These are phyloP conservation scores for Tuber aestivum DNA, from an alignment of 495 filamentous ascomycete species.

Conservation along the genomic window DNA sequence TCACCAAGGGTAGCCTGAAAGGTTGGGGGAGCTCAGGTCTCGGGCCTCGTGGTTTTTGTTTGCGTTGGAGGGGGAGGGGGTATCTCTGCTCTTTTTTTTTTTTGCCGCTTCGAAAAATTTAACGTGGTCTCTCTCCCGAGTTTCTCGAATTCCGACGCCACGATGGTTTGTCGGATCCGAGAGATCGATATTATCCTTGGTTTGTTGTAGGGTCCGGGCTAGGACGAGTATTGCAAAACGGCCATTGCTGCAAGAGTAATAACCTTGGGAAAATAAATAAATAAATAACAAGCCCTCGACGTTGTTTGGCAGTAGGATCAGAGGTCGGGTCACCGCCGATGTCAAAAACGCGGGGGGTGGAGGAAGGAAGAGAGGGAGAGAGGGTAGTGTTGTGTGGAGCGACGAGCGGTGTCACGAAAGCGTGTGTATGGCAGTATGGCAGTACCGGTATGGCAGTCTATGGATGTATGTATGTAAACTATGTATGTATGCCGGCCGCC, in stretches of 20 bases:
- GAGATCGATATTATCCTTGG: conserved; percentile 26
- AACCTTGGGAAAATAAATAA: conserved; percentile 15
- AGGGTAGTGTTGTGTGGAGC: conserved; percentile 29
- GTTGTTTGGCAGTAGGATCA: conserved; percentile 30
- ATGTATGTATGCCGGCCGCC: conserved; percentile 14
- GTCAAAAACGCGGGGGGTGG: conserved; percentile 23
- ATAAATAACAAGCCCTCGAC: conserved; percentile 36
- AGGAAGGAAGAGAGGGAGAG: conserved; percentile 21
- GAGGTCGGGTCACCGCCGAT: conserved; percentile 16
- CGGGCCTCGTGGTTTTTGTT: conserved; percentile 15
- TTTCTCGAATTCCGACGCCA: neutral
- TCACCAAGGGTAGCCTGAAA: conserved; percentile 19
- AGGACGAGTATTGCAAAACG: conserved; percentile 36
- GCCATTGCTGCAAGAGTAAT: conserved; percentile 38
- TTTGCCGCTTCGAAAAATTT: neutral
- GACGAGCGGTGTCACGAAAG: conserved; percentile 28
- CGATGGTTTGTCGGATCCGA: conserved; percentile 21
- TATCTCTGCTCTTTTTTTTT: neutral
- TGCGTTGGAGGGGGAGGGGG: conserved; percentile 3
- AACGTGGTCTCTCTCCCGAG: neutral
- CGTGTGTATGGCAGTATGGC: conserved; percentile 26
- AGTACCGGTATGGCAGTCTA: conserved; percentile 15
- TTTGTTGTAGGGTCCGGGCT: conserved; percentile 31
- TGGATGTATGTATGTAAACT: conserved; percentile 22
- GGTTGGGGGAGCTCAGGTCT: neutral